A percentile compares a stretch with the other conserved stretches of the same genome.
These are phyloP conservation scores for Zanthoxylum bungeanum DNA, from an alignment of 345 rosid genomes.

Conservation along the genomic window DNA sequence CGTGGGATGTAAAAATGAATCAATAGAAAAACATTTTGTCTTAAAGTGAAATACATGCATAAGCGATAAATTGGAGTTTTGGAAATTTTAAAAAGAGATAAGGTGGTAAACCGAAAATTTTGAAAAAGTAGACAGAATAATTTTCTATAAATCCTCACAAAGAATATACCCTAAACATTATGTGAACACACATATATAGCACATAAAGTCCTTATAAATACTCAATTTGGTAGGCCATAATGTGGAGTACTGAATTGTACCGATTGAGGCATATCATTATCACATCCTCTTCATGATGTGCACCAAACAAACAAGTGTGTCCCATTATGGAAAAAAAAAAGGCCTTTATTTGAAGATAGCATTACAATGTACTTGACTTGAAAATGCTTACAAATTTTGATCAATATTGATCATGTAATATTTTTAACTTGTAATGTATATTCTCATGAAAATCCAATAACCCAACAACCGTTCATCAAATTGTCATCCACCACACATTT, in stretches of 20 bases:
- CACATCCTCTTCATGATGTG: background rate
- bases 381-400: background rate
- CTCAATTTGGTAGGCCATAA: background rate
- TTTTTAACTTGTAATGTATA: background rate
- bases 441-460: background rate
- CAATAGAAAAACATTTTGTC: too few relatives aligned
- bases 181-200: background rate
- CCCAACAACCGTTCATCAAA: background rate
- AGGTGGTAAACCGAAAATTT: background rate
- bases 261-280: background rate
- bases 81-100: background rate
- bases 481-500: background rate
- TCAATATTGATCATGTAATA: background rate
- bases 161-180: background rate
- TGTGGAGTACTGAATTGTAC: background rate
- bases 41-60: background rate
- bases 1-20: too few relatives aligned
- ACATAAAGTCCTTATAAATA: background rate
- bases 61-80: too few relatives aligned
- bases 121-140: background rate
- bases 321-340: background rate
- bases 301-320: background rate
- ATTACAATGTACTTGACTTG: background rate
- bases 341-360: background rate
- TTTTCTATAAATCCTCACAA: background rate